Evolutionary conservation across 306 rosid species (phyloP).

Genomic region (Potentilla sterilis): DNA sequence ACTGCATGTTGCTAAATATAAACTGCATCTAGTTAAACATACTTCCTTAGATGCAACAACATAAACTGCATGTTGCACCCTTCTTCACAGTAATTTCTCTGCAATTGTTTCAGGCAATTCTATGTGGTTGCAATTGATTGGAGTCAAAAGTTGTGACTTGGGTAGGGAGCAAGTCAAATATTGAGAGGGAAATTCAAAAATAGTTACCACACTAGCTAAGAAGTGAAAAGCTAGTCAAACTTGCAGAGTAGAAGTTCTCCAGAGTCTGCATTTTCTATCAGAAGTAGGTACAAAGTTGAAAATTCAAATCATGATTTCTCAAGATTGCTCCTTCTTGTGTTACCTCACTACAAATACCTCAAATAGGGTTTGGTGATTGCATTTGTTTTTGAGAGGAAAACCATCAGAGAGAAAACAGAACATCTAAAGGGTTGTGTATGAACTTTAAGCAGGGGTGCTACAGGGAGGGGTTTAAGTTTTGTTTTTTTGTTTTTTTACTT

Average conservation of each 20-base stretch:
- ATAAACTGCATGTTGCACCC: neutral
- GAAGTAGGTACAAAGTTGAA: neutral
- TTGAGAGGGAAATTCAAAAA: neutral
- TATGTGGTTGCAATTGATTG: neutral
- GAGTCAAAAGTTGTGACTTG: neutral
- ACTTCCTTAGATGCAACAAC: too few relatives aligned
- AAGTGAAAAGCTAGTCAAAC: neutral
- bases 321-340: too few relatives aligned
- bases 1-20: too few relatives aligned
- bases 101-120: neutral
- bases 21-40: too few relatives aligned
- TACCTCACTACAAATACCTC: too few relatives aligned
- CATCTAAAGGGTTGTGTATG: neutral
- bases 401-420: too few relatives aligned
- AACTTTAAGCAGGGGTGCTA: neutral
- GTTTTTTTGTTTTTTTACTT: too few relatives aligned
- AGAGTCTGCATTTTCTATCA: neutral
- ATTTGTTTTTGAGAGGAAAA: too few relatives aligned
- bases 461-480: too few relatives aligned
- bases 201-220: neutral
- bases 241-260: neutral
- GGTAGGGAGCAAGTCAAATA: neutral
- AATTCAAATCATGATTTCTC: neutral
- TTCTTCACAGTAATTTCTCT: neutral
- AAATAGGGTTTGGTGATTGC: too few relatives aligned